These are phyloP conservation scores for Penicillium sp. DNA, from an alignment of 2,329 filamentous ascomycete species.

Conservation along the genomic window DNA sequence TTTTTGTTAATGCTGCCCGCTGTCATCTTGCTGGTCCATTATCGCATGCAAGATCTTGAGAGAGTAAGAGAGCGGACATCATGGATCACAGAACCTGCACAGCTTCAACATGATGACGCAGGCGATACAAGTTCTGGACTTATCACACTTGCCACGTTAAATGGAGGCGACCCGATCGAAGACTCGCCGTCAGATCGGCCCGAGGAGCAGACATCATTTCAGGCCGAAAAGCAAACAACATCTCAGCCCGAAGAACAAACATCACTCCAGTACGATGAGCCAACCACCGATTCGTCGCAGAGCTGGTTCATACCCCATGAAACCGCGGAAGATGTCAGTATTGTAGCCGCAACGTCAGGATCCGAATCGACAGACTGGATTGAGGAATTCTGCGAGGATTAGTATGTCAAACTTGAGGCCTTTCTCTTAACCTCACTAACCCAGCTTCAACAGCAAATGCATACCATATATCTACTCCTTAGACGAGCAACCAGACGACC, in stretches of 20 bases:
- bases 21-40: background rate
- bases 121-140: background rate
- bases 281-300: background rate
- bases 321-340: background rate
- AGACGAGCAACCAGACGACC: background rate
- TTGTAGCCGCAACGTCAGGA: background rate
- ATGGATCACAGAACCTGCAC: background rate
- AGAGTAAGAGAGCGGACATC: background rate
- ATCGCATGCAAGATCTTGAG: background rate
- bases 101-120: background rate
- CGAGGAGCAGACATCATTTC: too few relatives aligned
- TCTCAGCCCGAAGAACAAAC: background rate
- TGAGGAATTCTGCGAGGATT: background rate
- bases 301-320: background rate
- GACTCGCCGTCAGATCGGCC: background rate
- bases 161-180: background rate
- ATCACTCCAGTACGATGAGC: background rate
- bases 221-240: too few relatives aligned
- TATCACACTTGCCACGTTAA: background rate
- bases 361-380: slow-evolving; percentile 1
- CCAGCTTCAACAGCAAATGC: background rate
- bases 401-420: background rate
- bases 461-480: slow-evolving; percentile 1
- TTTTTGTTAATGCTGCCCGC: background rate
- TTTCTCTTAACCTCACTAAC: background rate